Base-by-base conservation (phyloP, 192 early-diverging fungal species). In the Backusella tuberculispora region DNA sequence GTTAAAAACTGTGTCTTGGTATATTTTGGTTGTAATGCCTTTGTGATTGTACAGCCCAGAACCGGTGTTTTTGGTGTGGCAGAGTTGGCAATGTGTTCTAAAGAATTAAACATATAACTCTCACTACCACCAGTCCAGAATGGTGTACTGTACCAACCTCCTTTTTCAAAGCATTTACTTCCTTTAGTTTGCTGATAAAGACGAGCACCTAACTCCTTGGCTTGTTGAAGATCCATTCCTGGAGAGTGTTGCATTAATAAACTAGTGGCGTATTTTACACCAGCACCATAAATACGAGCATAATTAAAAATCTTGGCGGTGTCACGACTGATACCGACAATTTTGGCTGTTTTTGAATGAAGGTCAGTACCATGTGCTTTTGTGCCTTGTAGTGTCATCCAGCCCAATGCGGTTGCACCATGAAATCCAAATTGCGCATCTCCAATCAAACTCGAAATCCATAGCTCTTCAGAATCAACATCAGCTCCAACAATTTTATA, bases 291-390 rank as follows among this genome's bases (percentile, higher is more conserved):
- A 67, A 99, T 96, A 12, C 98, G 89, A 2, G 88, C 89, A 80
- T 99, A 98, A 82, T 99, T 99, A 80, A 99, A 98, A 14, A 95
- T 83, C 80, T 99, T 99, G 68, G 98, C 95, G 48, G 91, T 85
- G 73, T 96, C 93, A 34, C 98, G 88, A 41, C 85, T 87, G 77
- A 98, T 97, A 17, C 91, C 93, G 70, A 97, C 72, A 72, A 99
- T 95, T 15, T 84, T 78, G 0, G 95, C 98, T 0, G 98, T 97
- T 72, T 91, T 92, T 1, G 96, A 97, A 77, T 99, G 98, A 66
- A 98, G 73, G 81, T 99, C 98, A 0, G 98, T 97, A 14, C 90
- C 92, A 8, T 87, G 88, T 0, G 89, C 70, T 84, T 99, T 99
- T 3, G 89, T 94, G 0, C 98, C 98, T 79, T 99, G 96, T 45